Conservation (phyloP, 192 early-diverging fungal genomes). For the Coemansia interrupta region DNA sequence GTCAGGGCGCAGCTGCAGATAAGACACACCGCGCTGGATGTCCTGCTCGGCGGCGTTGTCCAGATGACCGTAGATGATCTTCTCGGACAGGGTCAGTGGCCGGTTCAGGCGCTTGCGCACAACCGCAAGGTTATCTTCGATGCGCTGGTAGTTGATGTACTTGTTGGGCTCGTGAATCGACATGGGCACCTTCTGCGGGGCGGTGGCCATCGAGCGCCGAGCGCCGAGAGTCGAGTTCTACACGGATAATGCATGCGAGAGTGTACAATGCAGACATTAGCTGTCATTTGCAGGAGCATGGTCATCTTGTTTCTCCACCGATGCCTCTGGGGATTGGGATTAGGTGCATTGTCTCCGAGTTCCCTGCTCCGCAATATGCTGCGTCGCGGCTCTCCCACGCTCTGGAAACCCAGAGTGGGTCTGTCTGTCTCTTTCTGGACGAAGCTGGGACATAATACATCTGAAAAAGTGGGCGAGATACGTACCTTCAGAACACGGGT, state of each 20-base stretch:
- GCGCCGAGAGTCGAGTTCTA: conserved; percentile 14
- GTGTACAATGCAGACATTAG: background rate
- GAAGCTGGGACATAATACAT: background rate
- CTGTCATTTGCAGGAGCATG: too few relatives aligned
- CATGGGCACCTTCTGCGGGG: conserved; percentile 76
- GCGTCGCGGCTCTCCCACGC: background rate
- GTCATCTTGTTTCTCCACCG: too few relatives aligned
- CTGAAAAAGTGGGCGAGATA: background rate
- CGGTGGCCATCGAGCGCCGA: conserved; percentile 48
- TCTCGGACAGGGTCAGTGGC: conserved; percentile 93
- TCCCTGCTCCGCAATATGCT: background rate
- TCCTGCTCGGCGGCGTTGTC: conserved; percentile 94
- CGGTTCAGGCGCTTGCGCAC: conserved; percentile 86
- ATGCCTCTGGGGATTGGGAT: too few relatives aligned
- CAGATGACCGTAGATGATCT: conserved; percentile 97
- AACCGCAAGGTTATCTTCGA: conserved; percentile 91
- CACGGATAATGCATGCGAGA: background rate
- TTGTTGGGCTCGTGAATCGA: conserved; percentile 88
- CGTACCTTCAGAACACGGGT: conserved; percentile 32
- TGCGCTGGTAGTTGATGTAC: conserved; percentile 96
- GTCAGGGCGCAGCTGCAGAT: conserved; percentile 95
- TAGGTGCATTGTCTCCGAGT: background rate
- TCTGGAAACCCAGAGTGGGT: background rate
- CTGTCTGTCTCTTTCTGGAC: background rate
- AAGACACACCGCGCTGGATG: conserved; percentile 86